Conservation (phyloP, 169 alveolate genomes). For the Plasmodium billcollinsi region DNA sequence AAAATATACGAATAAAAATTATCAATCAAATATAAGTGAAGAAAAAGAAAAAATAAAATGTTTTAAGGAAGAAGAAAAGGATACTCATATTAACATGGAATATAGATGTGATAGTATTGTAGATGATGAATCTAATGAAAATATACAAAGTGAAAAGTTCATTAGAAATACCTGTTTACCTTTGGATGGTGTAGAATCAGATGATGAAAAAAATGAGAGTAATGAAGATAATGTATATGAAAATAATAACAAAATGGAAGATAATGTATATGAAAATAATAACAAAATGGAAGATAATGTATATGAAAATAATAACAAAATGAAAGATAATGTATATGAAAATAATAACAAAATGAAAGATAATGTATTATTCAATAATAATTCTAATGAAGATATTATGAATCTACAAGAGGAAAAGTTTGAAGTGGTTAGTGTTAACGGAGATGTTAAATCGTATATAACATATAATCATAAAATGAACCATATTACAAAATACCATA, state of each 20-base stretch:
- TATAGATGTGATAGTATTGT: not conserved
- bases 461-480: constrained; percentile 12
- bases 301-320: not conserved
- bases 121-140: not conserved
- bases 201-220: constrained; percentile 6
- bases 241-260: constrained; percentile 3
- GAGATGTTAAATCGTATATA: constrained; percentile 1
- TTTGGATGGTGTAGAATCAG: constrained; percentile 8
- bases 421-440: constrained; percentile 1
- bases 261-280: not conserved
- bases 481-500: constrained; percentile 13
- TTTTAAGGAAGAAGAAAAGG: not conserved
- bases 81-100: constrained; percentile 7
- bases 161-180: constrained; percentile 17
- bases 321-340: not conserved
- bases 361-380: not conserved
- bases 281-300: constrained; percentile 2
- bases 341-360: constrained; percentile 8
- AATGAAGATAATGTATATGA: not conserved
- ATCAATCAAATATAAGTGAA: not conserved
- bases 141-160: not conserved
- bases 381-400: constrained; percentile 24
- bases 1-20: not conserved
- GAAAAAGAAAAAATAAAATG: constrained; percentile 5
- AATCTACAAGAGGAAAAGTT: constrained; percentile 19